Evolutionary conservation across 495 filamentous ascomycete species (phyloP).

Genomic region (Neurospora terricola): DNA sequence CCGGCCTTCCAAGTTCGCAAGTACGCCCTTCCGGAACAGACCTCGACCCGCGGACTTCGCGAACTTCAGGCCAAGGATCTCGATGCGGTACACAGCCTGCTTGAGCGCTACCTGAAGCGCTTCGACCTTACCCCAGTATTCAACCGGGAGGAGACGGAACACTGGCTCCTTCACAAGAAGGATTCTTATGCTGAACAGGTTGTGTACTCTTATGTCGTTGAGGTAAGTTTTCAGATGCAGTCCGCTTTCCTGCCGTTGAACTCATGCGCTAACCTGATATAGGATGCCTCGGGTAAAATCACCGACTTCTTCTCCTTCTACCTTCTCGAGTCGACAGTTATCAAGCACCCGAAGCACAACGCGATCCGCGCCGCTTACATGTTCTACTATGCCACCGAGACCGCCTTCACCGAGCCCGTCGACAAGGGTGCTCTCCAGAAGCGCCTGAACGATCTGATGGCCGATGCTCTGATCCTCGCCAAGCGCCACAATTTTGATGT

Average conservation of each 20-base stretch:
- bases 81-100: conserved; percentile 61
- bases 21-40: conserved; percentile 64
- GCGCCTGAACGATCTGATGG: conserved; percentile 65
- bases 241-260: neutral
- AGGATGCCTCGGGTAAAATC: conserved; percentile 55
- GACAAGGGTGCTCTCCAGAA: conserved; percentile 51
- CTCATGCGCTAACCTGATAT: neutral
- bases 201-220: conserved; percentile 85
- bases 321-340: conserved; percentile 83
- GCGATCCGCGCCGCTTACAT: conserved; percentile 80
- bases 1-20: conserved; percentile 68
- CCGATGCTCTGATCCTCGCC: conserved; percentile 79
- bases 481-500: conserved; percentile 88
- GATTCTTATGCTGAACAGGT: conserved; percentile 59
- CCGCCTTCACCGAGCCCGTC: conserved; percentile 51
- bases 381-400: conserved; percentile 90
- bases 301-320: conserved; percentile 98
- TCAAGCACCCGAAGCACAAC: conserved; percentile 65
- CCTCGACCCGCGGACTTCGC: conserved; percentile 61
- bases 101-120: conserved; percentile 66
- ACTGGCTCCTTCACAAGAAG: conserved; percentile 73
- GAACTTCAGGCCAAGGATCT: conserved; percentile 75
- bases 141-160: conserved; percentile 64
- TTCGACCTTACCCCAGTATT: conserved; percentile 82
- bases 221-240: conserved; percentile 34